Evolutionary conservation across 1,139 yeast genomes (phyloP).

Genomic region (Scheffersomyces quercinus): DNA sequence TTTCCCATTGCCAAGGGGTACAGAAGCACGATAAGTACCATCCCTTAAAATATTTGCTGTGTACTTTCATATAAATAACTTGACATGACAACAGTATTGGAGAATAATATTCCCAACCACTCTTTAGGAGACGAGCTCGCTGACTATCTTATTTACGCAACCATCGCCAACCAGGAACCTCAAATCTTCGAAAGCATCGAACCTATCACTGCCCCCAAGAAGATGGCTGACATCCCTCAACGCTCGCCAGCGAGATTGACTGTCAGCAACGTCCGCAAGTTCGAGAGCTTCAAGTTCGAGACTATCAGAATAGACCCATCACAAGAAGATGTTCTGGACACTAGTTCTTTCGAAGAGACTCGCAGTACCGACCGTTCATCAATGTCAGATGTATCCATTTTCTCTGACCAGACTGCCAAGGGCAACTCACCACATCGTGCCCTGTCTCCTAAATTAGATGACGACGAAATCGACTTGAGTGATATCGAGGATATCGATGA

Average conservation of each 20-base stretch:
- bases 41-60: too few relatives aligned
- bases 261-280: background rate
- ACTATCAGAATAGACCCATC: background rate
- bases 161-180: background rate
- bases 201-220: background rate
- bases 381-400: slow-evolving; percentile 20
- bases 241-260: slow-evolving; percentile 10
- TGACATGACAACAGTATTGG: too few relatives aligned
- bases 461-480: slow-evolving; percentile 13
- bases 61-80: too few relatives aligned
- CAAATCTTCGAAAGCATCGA: background rate
- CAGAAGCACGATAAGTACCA: too few relatives aligned
- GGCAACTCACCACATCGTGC: slow-evolving; percentile 1
- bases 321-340: slow-evolving; percentile 8
- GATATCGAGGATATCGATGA: slow-evolving; percentile 19
- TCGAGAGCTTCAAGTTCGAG: background rate
- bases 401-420: slow-evolving; percentile 12
- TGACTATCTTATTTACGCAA: background rate
- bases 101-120: too few relatives aligned
- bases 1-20: too few relatives aligned
- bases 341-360: slow-evolving; percentile 13
- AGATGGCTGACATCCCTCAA: slow-evolving; percentile 8
- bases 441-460: slow-evolving; percentile 3
- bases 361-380: slow-evolving; percentile 9
- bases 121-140: too few relatives aligned